These are phyloP conservation scores for Funneliformis caledonium DNA, from an alignment of 371 early-diverging fungal genomes.

Conservation along the genomic window DNA sequence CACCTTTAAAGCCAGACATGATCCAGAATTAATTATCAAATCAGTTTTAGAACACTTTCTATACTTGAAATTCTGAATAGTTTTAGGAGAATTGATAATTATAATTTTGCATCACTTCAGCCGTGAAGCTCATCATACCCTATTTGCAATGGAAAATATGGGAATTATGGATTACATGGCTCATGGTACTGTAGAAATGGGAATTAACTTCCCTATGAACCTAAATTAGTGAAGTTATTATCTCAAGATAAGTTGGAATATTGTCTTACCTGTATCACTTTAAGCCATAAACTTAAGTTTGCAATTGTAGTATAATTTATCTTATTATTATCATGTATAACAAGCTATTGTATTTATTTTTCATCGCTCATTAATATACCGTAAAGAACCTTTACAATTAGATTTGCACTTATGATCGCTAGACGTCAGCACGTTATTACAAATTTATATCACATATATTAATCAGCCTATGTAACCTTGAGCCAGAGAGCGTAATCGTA, in stretches of 20 bases:
- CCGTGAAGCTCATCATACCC: slow-evolving; percentile 2
- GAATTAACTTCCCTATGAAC: slow-evolving; percentile 25
- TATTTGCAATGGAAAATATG: slow-evolving; percentile 9
- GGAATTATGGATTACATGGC: slow-evolving; percentile 33
- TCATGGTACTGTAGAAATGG: slow-evolving; percentile 9
- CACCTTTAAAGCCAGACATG: background rate
- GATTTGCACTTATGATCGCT: too few relatives aligned
- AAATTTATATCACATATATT: too few relatives aligned
- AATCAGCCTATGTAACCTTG: too few relatives aligned
- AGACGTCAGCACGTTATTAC: too few relatives aligned
- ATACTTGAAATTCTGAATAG: slow-evolving; percentile 37
- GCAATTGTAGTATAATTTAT: slow-evolving; percentile 14
- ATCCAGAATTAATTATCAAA: slow-evolving; percentile 35
- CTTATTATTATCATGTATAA: too few relatives aligned
- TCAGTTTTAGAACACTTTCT: background rate
- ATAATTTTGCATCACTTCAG: slow-evolving; percentile 36
- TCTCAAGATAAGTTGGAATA: slow-evolving; percentile 34
- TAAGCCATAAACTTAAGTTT: slow-evolving; percentile 36
- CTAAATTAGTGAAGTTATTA: slow-evolving; percentile 17
- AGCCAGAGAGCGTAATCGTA: too few relatives aligned
- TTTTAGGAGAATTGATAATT: slow-evolving; percentile 28
- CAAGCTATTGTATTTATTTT: too few relatives aligned
- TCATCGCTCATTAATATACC: too few relatives aligned
- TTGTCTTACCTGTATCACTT: slow-evolving; percentile 32
- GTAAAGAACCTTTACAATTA: too few relatives aligned